Evolutionary conservation across 208 protist genomes (phyloP).

Genomic region (Leishmania major): DNA sequence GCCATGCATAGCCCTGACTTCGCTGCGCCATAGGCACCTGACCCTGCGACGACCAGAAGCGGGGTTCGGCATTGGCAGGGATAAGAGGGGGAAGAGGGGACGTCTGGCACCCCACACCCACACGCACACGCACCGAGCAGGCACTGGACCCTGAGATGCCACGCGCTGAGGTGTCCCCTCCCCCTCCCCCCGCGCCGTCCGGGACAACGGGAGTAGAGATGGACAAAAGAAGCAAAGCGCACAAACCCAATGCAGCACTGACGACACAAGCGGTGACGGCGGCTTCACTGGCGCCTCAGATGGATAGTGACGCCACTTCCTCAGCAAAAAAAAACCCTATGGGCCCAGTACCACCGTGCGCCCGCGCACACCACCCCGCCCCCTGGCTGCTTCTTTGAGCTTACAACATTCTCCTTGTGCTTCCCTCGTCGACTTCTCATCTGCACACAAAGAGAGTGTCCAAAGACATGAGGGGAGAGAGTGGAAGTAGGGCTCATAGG

Average conservation of each 20-base stretch:
- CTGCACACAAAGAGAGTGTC: background rate
- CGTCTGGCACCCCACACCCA: background rate
- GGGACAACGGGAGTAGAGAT: background rate
- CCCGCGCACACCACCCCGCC: background rate
- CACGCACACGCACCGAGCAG: background rate
- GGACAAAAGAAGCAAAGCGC: background rate
- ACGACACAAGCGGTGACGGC: background rate
- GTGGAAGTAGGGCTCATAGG: background rate
- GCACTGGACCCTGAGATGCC: background rate
- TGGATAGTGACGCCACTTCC: background rate
- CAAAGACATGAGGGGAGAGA: background rate
- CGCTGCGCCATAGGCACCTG: background rate
- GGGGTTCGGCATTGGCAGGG: background rate
- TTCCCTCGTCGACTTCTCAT: background rate
- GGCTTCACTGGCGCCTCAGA: background rate
- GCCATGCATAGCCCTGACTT: background rate
- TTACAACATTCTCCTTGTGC: background rate
- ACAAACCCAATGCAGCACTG: background rate
- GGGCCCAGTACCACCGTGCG: background rate
- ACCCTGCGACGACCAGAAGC: background rate
- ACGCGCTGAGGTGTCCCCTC: background rate
- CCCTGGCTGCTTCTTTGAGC: background rate
- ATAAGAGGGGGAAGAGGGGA: background rate
- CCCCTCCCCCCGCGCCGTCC: background rate
- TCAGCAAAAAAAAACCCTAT: background rate